Percentiles rank a stretch among this genome's conserved stretches.
These are phyloP conservation scores for Favolaschia claudopus DNA, from an alignment of 768 basidiomycete species.

Conservation along the genomic window DNA sequence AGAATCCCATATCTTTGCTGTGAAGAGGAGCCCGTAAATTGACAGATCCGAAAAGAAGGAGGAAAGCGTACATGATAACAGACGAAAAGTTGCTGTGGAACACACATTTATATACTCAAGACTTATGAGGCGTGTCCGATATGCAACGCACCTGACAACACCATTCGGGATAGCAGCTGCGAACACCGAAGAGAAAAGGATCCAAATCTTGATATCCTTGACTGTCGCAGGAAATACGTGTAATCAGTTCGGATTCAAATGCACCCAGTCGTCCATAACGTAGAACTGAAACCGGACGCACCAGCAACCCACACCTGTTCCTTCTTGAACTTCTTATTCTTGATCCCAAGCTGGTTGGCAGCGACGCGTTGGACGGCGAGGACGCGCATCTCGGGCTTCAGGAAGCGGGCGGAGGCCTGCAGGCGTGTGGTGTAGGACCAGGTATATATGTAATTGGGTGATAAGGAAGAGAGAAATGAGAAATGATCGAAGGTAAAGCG, in stretches of 20 bases:
- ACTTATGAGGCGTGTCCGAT: too few relatives aligned
- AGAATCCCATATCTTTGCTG: slow-evolving; percentile 12
- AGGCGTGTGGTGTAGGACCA: too few relatives aligned
- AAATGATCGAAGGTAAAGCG: too few relatives aligned
- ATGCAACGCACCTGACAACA: too few relatives aligned
- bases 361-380: slow-evolving; percentile 19
- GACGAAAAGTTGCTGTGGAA: slow-evolving; percentile 18
- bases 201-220: slow-evolving; percentile 13
- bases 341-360: slow-evolving; percentile 27
- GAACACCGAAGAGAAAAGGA: slow-evolving; percentile 11
- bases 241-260: too few relatives aligned
- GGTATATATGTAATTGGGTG: neutral
- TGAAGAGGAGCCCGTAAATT: neutral
- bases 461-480: neutral
- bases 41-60: neutral
- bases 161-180: slow-evolving; percentile 18
- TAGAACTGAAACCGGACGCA: neutral
- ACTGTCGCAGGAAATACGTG: neutral
- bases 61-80: slow-evolving; percentile 8
- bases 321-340: slow-evolving; percentile 24
- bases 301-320: slow-evolving; percentile 5
- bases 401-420: slow-evolving; percentile 3
- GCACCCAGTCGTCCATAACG: too few relatives aligned
- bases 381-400: slow-evolving; percentile 7
- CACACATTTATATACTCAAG: too few relatives aligned